Conservation (phyloP, 1,284 basidiomycete genomes). For the Mycocalia duriaeana region DNA sequence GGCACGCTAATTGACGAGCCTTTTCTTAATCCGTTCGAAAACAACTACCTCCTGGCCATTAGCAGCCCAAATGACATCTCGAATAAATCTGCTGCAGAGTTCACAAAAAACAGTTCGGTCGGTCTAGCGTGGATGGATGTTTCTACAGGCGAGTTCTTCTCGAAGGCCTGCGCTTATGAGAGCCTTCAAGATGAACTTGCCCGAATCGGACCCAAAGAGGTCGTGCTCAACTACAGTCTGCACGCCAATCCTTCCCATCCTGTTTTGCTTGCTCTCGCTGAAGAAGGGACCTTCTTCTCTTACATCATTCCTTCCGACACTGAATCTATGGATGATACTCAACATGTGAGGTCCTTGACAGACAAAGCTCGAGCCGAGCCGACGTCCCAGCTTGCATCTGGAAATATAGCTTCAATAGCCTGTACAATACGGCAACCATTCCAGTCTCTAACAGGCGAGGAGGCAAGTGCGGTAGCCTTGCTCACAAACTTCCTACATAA, state of each 20-base stretch:
- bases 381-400: not conserved
- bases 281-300: slow-evolving; percentile 51
- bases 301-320: slow-evolving; percentile 21
- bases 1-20: slow-evolving; percentile 89
- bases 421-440: not conserved
- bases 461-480: slow-evolving; percentile 50
- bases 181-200: slow-evolving; percentile 79
- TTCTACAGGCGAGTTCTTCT: slow-evolving; percentile 92
- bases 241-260: slow-evolving; percentile 35
- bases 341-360: not conserved
- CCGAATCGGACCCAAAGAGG: slow-evolving; percentile 77
- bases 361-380: not conserved
- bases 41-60: slow-evolving; percentile 84
- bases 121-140: slow-evolving; percentile 91
- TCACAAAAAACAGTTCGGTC: slow-evolving; percentile 18
- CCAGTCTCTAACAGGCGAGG: slow-evolving; percentile 2
- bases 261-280: slow-evolving; percentile 39
- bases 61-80: slow-evolving; percentile 16
- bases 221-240: slow-evolving; percentile 62
- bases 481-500: slow-evolving; percentile 67
- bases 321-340: slow-evolving; percentile 7
- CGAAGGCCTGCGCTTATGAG: slow-evolving; percentile 52
- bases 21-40: slow-evolving; percentile 80
- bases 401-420: not conserved
- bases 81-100: not conserved